phyloP scores from a whole-genome alignment of 805 yeast genomes.

The Grigorovia transvaalensis region DNA sequence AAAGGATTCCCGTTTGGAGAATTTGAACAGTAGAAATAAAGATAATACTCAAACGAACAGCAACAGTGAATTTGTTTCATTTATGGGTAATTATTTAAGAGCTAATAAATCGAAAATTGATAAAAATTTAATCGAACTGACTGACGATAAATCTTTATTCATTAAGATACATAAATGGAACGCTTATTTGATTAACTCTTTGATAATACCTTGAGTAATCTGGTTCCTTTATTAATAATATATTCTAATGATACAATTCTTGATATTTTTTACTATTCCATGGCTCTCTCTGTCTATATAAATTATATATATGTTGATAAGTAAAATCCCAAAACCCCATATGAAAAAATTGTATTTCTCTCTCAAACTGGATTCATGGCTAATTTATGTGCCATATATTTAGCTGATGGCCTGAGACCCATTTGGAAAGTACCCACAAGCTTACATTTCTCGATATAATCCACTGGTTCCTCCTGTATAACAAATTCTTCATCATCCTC shows the following conservation, averaged over 20 bases:
- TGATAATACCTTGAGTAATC: background rate
- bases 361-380: background rate
- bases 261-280: background rate
- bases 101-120: slow-evolving; percentile 46
- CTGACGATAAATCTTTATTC: slow-evolving; percentile 44
- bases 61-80: slow-evolving; percentile 10
- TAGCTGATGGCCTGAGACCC: slow-evolving; percentile 53
- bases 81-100: slow-evolving; percentile 38
- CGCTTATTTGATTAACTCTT: slow-evolving; percentile 32
- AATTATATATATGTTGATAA: background rate
- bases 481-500: slow-evolving; percentile 10
- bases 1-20: slow-evolving; percentile 23
- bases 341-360: too few species aligned
- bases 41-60: slow-evolving; percentile 31
- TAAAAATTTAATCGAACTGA: slow-evolving; percentile 43
- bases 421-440: slow-evolving; percentile 16
- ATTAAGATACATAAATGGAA: slow-evolving; percentile 55
- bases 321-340: too few species aligned
- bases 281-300: background rate
- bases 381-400: slow-evolving; percentile 55
- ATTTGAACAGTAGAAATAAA: slow-evolving; percentile 12
- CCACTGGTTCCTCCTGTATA: slow-evolving; percentile 14
- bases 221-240: too few species aligned
- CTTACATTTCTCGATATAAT: slow-evolving; percentile 13
- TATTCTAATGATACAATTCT: background rate